Conservation (phyloP, 2,329 filamentous ascomycete genomes). For the Apiospora phragmitis region DNA sequence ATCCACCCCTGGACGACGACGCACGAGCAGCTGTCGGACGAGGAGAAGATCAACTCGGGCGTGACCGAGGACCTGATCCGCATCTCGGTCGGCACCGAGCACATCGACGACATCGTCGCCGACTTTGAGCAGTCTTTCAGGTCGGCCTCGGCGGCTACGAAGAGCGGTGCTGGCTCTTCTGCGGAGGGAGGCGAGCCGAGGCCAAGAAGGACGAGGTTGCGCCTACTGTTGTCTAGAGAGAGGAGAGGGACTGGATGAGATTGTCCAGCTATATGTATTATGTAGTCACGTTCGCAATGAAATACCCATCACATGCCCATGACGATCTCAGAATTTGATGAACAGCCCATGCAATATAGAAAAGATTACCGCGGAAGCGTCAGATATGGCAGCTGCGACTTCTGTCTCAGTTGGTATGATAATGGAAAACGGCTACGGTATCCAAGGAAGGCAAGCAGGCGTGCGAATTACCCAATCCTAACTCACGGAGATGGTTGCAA, state of each 20-base stretch:
- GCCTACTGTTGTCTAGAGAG: constrained; percentile 34
- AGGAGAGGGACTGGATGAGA: neutral
- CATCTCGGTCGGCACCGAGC: constrained; percentile 92
- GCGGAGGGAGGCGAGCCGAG: constrained; percentile 19
- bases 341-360: neutral
- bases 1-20: constrained; percentile 97
- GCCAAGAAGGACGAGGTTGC: constrained; percentile 38
- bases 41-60: constrained; percentile 79
- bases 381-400: neutral
- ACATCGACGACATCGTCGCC: constrained; percentile 95
- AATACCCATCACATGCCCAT: constrained; percentile 8
- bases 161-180: constrained; percentile 24
- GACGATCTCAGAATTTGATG: neutral
- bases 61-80: constrained; percentile 90
- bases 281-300: neutral
- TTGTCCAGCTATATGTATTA: neutral
- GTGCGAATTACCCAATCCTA: too few species aligned
- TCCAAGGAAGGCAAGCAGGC: too few species aligned
- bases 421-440: too few species aligned
- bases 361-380: neutral
- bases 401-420: too few species aligned
- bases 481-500: too few species aligned
- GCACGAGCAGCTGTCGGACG: constrained; percentile 81
- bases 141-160: constrained; percentile 50
- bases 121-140: constrained; percentile 93